Evolutionary conservation across 441 rosid species (phyloP), one percentile per base, ranked within the genome.

Genomic region (Croton laevigatus): DNA sequence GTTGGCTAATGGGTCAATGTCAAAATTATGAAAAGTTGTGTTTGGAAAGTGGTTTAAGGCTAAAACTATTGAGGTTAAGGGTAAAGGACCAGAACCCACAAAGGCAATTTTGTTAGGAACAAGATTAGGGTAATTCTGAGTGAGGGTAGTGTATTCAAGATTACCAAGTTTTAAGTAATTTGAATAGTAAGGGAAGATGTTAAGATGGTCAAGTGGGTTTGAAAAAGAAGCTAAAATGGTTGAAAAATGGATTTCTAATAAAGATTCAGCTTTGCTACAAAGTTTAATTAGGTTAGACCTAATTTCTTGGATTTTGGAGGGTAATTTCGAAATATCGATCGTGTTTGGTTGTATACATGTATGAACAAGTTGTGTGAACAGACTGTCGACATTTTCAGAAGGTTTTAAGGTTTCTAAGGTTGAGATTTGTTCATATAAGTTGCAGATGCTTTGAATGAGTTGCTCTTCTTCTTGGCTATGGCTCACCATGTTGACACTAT

Each of bases 61-160:
- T 44, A 94, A 71, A 6, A 91, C 90, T 16, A 94, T 82, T 0
- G 98, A 88, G 58, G 97, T 87, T 9, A 94, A 84, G 10, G 98
- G 98, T 9, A 94, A 87, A 7, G 97, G 97, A 40, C 98, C 97
- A 17, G 98, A 94, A 27, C 98, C 97, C 49, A 94, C 65, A 20
- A 94, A 94, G 64, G 98, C 97, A 9, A 91, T 75, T 53, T 76
- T 81, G 77, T 13, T 65, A 7, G 94, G 97, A 32, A 70, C 79
- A 68, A 38, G 32, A 27, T 27, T 71, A 0, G 84, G 54, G 69
- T 32, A 71, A 81, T 86, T 87, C 11, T 88, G 83, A 23, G 36
- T 67, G 1, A 91, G 84, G 70, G 89, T 83, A 64, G 76, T 74
- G 83, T 77, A 87, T 62, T 91, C 97, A 1, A 94, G 97, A 36